Evolutionary conservation across 768 basidiomycete species (phyloP).

Genomic region (Jaapia argillacea): DNA sequence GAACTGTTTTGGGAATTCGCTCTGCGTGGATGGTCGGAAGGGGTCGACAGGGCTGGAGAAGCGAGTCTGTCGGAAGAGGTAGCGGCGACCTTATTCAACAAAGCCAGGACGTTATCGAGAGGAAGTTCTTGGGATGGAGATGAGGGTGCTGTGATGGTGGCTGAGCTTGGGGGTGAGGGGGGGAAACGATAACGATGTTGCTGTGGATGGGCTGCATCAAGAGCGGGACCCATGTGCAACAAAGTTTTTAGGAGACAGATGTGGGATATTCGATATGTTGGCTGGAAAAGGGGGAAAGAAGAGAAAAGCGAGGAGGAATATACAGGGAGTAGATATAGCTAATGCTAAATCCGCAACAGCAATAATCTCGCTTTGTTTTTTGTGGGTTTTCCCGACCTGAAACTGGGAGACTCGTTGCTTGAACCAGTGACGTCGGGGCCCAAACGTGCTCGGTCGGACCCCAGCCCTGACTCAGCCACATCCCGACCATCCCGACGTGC

Average conservation of each 20-base stretch:
- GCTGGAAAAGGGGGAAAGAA: not conserved
- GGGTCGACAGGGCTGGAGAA: conserved; percentile 11
- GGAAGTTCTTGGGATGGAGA: conserved; percentile 18
- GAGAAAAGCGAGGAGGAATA: not conserved
- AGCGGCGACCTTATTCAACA: no score
- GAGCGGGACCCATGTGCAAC: conserved; percentile 15
- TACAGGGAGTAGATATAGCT: not conserved
- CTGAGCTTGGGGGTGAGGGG: conserved; percentile 37
- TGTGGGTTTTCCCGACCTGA: not conserved
- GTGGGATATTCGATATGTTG: not conserved
- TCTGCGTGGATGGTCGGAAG: conserved; percentile 11
- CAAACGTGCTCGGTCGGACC: not conserved
- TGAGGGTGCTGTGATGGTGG: conserved; percentile 27
- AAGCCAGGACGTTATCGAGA: no score
- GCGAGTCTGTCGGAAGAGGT: conserved; percentile 8
- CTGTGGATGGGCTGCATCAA: conserved; percentile 12
- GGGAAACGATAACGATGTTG: conserved; percentile 29
- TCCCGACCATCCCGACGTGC: not conserved
- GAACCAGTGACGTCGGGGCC: not conserved
- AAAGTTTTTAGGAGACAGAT: not conserved
- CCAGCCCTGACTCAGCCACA: not conserved
- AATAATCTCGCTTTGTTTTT: not conserved
- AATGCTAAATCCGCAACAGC: not conserved
- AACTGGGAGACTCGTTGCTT: not conserved
- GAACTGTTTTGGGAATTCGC: not conserved